Evolutionary conservation across 2,329 filamentous ascomycete species (phyloP).

Genomic region (Claviceps sp.): DNA sequence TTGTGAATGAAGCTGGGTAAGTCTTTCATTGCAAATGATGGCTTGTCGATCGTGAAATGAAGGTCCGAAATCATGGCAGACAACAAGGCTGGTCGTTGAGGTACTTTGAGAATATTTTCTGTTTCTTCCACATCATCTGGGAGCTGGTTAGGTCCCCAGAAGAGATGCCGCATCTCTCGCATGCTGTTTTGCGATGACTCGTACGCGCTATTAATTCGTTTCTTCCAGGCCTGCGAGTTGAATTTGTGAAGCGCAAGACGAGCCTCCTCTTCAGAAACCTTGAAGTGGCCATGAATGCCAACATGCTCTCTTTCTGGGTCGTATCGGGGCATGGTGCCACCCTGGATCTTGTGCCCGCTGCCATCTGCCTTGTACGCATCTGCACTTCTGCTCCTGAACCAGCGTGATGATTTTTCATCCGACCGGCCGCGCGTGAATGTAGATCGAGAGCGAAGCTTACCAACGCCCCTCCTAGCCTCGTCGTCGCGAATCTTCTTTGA

Average conservation of each 20-base stretch:
- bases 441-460: constrained; percentile 42
- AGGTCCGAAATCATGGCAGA: constrained; percentile 70
- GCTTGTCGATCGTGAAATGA: constrained; percentile 77
- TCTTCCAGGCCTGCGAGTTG: constrained; percentile 86
- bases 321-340: constrained; percentile 48
- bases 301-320: constrained; percentile 58
- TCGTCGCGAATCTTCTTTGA: constrained; percentile 71
- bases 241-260: constrained; percentile 60
- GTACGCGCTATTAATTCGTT: constrained; percentile 69
- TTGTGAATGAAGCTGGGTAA: constrained; percentile 74
- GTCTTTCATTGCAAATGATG: constrained; percentile 73
- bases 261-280: constrained; percentile 64
- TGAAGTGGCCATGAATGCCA: constrained; percentile 57
- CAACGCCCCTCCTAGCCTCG: constrained; percentile 40
- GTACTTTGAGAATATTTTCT: constrained; percentile 76
- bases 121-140: constrained; percentile 71
- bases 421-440: constrained; percentile 25
- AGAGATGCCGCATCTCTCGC: constrained; percentile 62
- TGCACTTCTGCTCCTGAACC: constrained; percentile 41
- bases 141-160: constrained; percentile 70
- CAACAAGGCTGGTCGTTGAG: constrained; percentile 73
- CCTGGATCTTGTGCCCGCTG: constrained; percentile 16
- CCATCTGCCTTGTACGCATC: constrained; percentile 27
- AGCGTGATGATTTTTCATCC: constrained; percentile 19
- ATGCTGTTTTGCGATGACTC: constrained; percentile 58